Percentiles rank a stretch among this genome's conserved stretches.
Evolutionary conservation across 768 basidiomycete genomes (phyloP).

Genomic region (Chalciporus piperatus): DNA sequence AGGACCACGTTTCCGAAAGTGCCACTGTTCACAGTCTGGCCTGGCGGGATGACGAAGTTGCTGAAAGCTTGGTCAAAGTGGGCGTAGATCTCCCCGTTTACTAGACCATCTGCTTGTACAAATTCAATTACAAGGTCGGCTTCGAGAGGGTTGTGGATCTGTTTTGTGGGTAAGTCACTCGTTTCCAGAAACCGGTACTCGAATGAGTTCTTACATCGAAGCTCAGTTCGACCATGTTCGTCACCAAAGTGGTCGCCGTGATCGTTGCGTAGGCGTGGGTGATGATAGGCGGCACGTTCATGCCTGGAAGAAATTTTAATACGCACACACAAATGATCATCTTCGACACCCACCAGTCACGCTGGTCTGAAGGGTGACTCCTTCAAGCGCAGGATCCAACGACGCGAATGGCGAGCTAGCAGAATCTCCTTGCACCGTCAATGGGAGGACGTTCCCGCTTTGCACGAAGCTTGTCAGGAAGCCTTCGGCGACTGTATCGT

Average conservation of each 20-base stretch:
- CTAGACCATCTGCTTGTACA: conserved; percentile 53
- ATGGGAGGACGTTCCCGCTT: conserved; percentile 42
- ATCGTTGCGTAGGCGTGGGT: conserved; percentile 55
- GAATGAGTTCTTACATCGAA: conserved; percentile 47
- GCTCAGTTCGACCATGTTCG: conserved; percentile 50
- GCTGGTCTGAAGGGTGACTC: conserved; percentile 48
- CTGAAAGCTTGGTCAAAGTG: conserved; percentile 55
- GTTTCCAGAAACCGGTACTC: not conserved
- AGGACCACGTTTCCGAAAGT: conserved; percentile 54
- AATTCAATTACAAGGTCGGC: conserved; percentile 55
- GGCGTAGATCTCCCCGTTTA: conserved; percentile 55
- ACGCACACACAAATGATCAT: not conserved
- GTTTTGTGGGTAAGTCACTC: conserved; percentile 1
- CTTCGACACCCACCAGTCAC: conserved; percentile 40
- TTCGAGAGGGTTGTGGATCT: conserved; percentile 57
- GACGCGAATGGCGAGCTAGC: conserved; percentile 62
- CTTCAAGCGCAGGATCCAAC: conserved; percentile 51
- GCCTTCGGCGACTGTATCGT: conserved; percentile 59
- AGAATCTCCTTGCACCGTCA: conserved; percentile 59
- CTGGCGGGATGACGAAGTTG: conserved; percentile 54
- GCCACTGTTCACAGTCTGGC: conserved; percentile 61
- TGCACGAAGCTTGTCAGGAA: conserved; percentile 64
- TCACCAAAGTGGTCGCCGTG: conserved; percentile 45
- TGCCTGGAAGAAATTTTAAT: conserved; percentile 21
- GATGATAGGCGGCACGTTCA: conserved; percentile 56